phyloP scores from a whole-genome alignment of 2,329 filamentous ascomycete species.

The Cordyceps tenuipes region DNA sequence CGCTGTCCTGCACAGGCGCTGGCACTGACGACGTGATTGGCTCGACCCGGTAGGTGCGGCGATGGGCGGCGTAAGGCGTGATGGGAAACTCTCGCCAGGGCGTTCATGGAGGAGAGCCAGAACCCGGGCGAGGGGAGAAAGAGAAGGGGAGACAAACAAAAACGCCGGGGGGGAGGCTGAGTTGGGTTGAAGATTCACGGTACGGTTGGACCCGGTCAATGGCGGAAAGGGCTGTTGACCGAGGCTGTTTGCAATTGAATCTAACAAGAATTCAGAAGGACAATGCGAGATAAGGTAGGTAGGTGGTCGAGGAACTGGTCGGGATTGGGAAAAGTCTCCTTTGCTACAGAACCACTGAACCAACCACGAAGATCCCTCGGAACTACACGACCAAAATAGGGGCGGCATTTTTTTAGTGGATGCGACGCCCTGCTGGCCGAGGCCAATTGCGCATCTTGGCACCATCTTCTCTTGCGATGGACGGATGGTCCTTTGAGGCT shows the following conservation, averaged over 20 bases:
- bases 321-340: neutral
- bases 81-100: neutral
- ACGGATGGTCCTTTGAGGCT: neutral
- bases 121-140: neutral
- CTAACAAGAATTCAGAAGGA: neutral
- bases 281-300: neutral
- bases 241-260: neutral
- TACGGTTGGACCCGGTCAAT: neutral
- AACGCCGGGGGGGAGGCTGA: neutral
- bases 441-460: neutral
- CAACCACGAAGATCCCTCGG: neutral
- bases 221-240: neutral
- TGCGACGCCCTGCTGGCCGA: neutral
- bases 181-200: neutral
- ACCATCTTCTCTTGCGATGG: neutral
- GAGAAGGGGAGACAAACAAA: neutral
- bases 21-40: constrained; percentile 4
- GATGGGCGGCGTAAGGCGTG: constrained; percentile 5
- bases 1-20: neutral
- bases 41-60: neutral
- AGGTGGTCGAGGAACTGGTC: neutral
- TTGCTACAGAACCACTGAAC: neutral
- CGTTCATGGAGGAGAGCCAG: neutral
- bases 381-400: neutral
- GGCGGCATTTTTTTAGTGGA: neutral